Evolutionary conservation across 2,329 filamentous ascomycete genomes (phyloP).

Genomic region (Bertia moriformis): DNA sequence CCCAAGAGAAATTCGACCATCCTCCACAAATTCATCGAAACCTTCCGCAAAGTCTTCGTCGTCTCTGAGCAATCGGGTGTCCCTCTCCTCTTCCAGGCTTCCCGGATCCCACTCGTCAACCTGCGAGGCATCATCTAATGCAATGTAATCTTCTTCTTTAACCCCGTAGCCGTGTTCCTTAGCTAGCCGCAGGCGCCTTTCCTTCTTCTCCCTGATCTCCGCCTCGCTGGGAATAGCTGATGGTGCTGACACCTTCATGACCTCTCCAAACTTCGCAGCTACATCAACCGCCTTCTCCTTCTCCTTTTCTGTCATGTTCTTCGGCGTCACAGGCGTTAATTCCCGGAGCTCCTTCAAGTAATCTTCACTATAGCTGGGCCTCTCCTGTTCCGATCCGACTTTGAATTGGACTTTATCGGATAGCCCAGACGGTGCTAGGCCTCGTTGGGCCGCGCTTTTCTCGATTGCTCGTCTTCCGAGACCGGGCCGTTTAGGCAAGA

Average conservation of each 20-base stretch:
- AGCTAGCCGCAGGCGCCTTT: not conserved
- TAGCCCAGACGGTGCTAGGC: not conserved
- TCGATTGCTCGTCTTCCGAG: not conserved
- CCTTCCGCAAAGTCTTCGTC: constrained; percentile 1
- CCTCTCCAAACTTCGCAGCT: constrained; percentile 1
- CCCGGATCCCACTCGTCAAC: constrained; percentile 4
- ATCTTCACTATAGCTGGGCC: not conserved
- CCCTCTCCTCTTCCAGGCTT: not conserved
- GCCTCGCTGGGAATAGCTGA: not conserved
- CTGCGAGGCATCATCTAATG: not conserved
- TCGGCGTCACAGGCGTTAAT: not conserved
- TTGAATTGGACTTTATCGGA: not conserved
- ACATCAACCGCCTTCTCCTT: not conserved
- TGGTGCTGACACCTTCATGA: constrained; percentile 1
- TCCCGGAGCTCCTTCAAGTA: not conserved
- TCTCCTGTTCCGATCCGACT: not conserved
- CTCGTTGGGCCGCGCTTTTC: not conserved
- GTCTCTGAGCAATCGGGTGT: not conserved
- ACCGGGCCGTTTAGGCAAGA: not conserved
- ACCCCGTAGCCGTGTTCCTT: not conserved
- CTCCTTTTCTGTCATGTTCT: not conserved
- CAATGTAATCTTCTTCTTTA: not conserved
- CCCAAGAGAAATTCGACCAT: not conserved
- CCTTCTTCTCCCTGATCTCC: constrained; percentile 1
- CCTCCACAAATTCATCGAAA: constrained; percentile 1